Percentiles rank a stretch among this genome's conserved stretches.
phyloP scores from a whole-genome alignment of 345 rosid species.

The Rubroshorea leprosula region DNA sequence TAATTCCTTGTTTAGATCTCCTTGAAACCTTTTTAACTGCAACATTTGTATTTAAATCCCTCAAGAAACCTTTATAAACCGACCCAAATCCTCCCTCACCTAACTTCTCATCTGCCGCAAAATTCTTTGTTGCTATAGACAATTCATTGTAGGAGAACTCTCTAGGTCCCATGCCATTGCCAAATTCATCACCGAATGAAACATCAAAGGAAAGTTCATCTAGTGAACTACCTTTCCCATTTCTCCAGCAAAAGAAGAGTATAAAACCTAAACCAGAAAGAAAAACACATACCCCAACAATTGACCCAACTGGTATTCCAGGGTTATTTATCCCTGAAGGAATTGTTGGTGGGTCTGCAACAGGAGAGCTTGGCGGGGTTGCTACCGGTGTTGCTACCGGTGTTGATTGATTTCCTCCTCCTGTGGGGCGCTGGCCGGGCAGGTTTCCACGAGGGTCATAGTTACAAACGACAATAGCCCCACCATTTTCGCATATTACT shows the following conservation, averaged over 20 bases:
- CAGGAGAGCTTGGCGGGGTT: too few species aligned
- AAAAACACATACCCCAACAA: not conserved
- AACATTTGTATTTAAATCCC: not conserved
- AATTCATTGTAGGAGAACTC: conserved; percentile 17
- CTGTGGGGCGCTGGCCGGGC: too few species aligned
- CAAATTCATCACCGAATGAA: too few species aligned
- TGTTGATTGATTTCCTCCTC: too few species aligned
- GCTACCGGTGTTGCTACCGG: too few species aligned
- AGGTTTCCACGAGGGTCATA: conserved; percentile 32
- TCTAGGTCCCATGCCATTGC: conserved; percentile 10
- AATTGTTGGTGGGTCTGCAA: not conserved
- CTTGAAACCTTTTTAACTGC: conserved; percentile 17
- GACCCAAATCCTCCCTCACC: conserved; percentile 27
- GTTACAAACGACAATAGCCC: conserved; percentile 25
- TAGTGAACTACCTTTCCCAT: not conserved
- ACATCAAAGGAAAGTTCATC: not conserved
- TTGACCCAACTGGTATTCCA: not conserved
- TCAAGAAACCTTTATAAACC: too few species aligned
- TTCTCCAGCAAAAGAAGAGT: not conserved
- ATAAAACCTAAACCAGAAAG: not conserved
- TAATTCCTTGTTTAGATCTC: conserved; percentile 12
- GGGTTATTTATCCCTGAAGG: too few species aligned
- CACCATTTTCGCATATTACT: conserved; percentile 9
- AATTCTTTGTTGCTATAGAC: conserved; percentile 8
- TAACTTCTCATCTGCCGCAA: conserved; percentile 3